A percentile compares a stretch with the other conserved stretches of the same genome.
Evolutionary conservation across 78 protist species (phyloP).

Genomic region (slime mould (Dictyostelium discoideum)): DNA sequence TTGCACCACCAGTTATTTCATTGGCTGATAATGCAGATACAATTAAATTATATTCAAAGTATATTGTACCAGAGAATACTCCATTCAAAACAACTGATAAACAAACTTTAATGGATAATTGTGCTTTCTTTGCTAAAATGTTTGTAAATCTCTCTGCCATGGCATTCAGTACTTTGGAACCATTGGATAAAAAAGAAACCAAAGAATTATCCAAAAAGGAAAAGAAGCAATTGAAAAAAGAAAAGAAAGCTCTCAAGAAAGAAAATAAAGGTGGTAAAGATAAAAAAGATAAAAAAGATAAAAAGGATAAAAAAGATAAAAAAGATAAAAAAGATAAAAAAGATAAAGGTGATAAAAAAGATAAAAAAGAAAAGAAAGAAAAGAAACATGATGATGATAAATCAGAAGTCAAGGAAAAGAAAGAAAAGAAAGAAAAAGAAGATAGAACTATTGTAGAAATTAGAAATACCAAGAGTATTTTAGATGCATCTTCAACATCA

Average conservation of each 20-base stretch:
- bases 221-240: conserved; percentile 24
- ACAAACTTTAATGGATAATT: conserved; percentile 8
- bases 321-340: conserved; percentile 1
- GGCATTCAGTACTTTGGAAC: conserved; percentile 21
- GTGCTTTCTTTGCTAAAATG: conserved; percentile 69
- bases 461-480: conserved; percentile 4
- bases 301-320: conserved; percentile 15
- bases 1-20: neutral
- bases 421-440: neutral
- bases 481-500: conserved; percentile 24
- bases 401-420: neutral
- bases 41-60: conserved; percentile 3
- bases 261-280: conserved; percentile 18
- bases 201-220: conserved; percentile 31
- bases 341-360: neutral
- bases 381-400: neutral
- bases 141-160: neutral
- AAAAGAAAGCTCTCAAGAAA: conserved; percentile 24
- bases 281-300: neutral
- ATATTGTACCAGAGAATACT: neutral
- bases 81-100: conserved; percentile 7
- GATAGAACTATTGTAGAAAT: neutral
- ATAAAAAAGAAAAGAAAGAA: conserved; percentile 3
- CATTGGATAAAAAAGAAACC: conserved; percentile 20
- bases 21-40: neutral